These are phyloP conservation scores for Candida endomychidarum DNA, from an alignment of 805 yeast genomes.

Conservation along the genomic window DNA sequence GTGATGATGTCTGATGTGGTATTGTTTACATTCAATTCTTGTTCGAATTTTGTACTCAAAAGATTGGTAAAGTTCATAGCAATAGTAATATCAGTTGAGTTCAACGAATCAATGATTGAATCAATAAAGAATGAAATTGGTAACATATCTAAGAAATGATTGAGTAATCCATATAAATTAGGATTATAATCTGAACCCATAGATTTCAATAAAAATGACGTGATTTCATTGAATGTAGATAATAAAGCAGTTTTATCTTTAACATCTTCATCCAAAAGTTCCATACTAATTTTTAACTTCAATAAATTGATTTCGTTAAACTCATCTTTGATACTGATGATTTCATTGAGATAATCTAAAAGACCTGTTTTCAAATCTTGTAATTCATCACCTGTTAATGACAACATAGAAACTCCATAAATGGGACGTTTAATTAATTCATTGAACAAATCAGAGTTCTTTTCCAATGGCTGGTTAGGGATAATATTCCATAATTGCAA, in stretches of 20 bases:
- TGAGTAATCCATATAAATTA: conserved; percentile 44
- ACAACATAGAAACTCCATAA: conserved; percentile 60
- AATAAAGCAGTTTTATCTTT: conserved; percentile 32
- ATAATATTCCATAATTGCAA: conserved; percentile 51
- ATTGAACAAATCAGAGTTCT: conserved; percentile 35
- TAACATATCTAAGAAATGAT: conserved; percentile 62
- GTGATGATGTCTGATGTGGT: conserved; percentile 45
- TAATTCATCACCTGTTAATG: conserved; percentile 50
- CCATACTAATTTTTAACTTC: conserved; percentile 53
- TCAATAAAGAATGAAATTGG: conserved; percentile 74
- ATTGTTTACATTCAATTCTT: conserved; percentile 52
- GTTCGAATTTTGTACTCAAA: conserved; percentile 65
- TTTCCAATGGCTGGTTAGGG: conserved; percentile 44
- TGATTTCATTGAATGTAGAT: conserved; percentile 30
- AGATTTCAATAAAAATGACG: conserved; percentile 34
- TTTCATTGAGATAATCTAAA: conserved; percentile 56
- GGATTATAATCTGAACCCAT: conserved; percentile 32
- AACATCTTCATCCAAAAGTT: conserved; percentile 43
- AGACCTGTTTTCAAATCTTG: conserved; percentile 48
- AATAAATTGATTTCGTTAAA: conserved; percentile 29
- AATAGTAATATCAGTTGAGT: conserved; percentile 42
- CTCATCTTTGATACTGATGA: conserved; percentile 27
- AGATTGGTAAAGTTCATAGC: conserved; percentile 63
- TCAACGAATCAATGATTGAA: conserved; percentile 49
- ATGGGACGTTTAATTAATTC: conserved; percentile 53